A percentile compares a stretch with the other conserved stretches of the same genome.
phyloP scores from a whole-genome alignment of 345 rosid species.

The Arabidopsis arenosa region DNA sequence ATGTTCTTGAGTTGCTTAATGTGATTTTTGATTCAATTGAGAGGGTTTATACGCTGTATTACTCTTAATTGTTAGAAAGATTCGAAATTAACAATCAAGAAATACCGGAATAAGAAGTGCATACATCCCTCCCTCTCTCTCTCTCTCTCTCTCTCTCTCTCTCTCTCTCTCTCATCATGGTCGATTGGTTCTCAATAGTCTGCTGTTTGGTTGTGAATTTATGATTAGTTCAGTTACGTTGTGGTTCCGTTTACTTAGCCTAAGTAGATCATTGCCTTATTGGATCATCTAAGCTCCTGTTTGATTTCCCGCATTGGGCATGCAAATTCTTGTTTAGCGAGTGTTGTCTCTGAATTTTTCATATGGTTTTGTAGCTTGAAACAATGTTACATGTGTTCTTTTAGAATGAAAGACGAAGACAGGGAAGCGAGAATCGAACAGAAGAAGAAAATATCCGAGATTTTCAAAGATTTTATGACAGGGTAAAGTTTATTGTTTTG shows the following conservation, averaged over 20 bases:
- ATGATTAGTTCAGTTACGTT: background rate
- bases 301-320: background rate
- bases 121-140: no score
- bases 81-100: no score
- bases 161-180: background rate
- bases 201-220: background rate
- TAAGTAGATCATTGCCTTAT: background rate
- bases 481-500: slow-evolving; percentile 45
- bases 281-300: background rate
- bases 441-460: slow-evolving; percentile 44
- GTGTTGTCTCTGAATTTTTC: slow-evolving; percentile 12
- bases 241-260: background rate
- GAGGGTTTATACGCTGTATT: background rate
- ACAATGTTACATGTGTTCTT: slow-evolving; percentile 7
- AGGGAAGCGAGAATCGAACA: slow-evolving; percentile 40
- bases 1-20: background rate
- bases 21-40: slow-evolving; percentile 15
- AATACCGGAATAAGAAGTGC: no score
- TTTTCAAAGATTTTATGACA: slow-evolving; percentile 58
- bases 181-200: background rate
- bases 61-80: background rate
- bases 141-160: background rate
- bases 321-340: background rate
- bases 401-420: slow-evolving; percentile 39
- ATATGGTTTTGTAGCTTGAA: slow-evolving; percentile 10